These are phyloP conservation scores for Straminergon stramineum DNA, from an alignment of 225 moss, liverwort and hornwort genomes.

Conservation along the genomic window DNA sequence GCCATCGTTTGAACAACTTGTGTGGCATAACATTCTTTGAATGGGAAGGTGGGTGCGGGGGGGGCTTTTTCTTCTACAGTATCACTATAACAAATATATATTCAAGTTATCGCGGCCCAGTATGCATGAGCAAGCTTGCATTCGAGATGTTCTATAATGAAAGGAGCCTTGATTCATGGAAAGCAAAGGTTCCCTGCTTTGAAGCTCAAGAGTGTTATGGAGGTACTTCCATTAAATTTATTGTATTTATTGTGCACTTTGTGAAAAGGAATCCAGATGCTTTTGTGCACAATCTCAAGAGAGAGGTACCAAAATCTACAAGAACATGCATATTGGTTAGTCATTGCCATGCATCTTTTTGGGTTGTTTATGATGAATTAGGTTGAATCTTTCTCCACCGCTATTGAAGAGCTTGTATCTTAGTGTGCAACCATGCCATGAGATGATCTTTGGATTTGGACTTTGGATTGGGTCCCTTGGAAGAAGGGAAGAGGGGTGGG, in stretches of 20 bases:
- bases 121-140: neutral
- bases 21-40: neutral
- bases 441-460: neutral
- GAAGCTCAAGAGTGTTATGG: neutral
- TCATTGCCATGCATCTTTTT: neutral
- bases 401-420: too few species aligned
- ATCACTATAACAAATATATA: neutral
- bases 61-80: too few species aligned
- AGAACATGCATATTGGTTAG: too few species aligned
- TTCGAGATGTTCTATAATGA: neutral
- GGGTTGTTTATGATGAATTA: neutral
- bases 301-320: neutral
- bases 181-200: neutral
- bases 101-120: neutral
- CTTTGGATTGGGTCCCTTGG: neutral
- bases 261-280: neutral
- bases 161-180: neutral
- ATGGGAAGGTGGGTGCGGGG: neutral
- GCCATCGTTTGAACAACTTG: neutral
- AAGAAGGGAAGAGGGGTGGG: fast-evolving
- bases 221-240: neutral
- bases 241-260: neutral
- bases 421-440: fast-evolving
- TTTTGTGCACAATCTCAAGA: neutral
- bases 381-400: neutral